Conservation (phyloP, 2,329 filamentous ascomycete genomes). For the Aspergillus transmontanensis region DNA sequence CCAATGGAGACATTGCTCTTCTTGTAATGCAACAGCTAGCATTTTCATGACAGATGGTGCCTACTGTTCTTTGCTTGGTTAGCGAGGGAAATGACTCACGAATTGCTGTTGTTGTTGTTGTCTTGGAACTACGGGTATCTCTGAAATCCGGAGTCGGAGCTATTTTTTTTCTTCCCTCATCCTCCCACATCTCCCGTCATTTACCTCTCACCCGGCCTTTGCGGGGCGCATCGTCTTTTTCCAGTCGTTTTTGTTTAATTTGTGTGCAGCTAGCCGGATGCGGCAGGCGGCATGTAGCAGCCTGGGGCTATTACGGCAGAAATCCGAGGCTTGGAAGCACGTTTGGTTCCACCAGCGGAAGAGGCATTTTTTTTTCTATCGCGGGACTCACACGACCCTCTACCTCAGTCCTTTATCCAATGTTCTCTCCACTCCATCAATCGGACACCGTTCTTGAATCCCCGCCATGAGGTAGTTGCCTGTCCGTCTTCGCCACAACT, state of each 20-base stretch:
- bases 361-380: constrained; percentile 39
- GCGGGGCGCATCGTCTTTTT: not conserved
- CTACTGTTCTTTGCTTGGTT: constrained; percentile 7
- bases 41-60: constrained; percentile 22
- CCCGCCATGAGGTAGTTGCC: constrained; percentile 40
- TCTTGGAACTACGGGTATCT: not conserved
- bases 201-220: constrained; percentile 7
- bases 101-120: constrained; percentile 6
- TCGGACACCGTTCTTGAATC: constrained; percentile 24
- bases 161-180: not conserved
- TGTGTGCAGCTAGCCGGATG: constrained; percentile 30
- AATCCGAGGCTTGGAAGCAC: constrained; percentile 29
- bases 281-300: constrained; percentile 11
- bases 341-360: constrained; percentile 37
- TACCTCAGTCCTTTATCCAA: constrained; percentile 24
- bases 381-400: constrained; percentile 38
- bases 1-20: constrained; percentile 31
- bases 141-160: not conserved
- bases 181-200: not conserved
- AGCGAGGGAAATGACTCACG: constrained; percentile 13
- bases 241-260: constrained; percentile 13
- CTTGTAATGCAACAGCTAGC: constrained; percentile 27
- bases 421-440: constrained; percentile 25
- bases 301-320: constrained; percentile 30
- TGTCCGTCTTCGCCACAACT: constrained; percentile 20